Conservation (phyloP, 257 asterid genomes). For the Capsicum pubescens region DNA sequence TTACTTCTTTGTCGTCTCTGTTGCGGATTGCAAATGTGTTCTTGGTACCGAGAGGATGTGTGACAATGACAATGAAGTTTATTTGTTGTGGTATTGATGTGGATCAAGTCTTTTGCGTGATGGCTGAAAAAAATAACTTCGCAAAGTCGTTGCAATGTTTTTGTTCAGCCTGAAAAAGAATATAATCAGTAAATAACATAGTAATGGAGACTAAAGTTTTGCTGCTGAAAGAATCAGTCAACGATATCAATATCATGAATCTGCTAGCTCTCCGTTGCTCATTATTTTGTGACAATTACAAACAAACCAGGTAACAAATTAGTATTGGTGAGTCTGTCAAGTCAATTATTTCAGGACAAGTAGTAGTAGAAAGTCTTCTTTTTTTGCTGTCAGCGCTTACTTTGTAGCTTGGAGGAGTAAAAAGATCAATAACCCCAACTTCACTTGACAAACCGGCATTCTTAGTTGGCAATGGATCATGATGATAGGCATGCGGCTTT, state of each 20-base stretch:
- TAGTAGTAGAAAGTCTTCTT: conserved; percentile 46
- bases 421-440: conserved; percentile 74
- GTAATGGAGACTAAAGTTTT: too few relatives aligned
- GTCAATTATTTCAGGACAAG: conserved; percentile 75
- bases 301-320: neutral
- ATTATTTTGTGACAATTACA: neutral
- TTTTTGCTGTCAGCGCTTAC: conserved; percentile 49
- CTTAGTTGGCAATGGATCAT: conserved; percentile 34
- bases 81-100: too few relatives aligned
- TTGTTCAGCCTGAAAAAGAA: too few relatives aligned
- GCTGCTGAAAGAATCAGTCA: too few relatives aligned
- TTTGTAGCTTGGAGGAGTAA: conserved; percentile 63
- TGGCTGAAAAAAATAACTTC: too few relatives aligned
- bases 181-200: too few relatives aligned
- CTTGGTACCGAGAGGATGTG: too few relatives aligned
- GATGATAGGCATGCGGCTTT: conserved; percentile 31
- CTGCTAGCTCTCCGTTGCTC: neutral
- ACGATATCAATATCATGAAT: neutral
- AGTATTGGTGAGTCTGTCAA: conserved; percentile 73
- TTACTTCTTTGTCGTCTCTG: too few relatives aligned
- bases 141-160: too few relatives aligned
- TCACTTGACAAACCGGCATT: conserved; percentile 32
- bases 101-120: too few relatives aligned
- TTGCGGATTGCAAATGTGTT: too few relatives aligned
- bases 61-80: too few relatives aligned